These are phyloP conservation scores for Agastache rugosa DNA, from an alignment of 257 asterid species.

Conservation along the genomic window DNA sequence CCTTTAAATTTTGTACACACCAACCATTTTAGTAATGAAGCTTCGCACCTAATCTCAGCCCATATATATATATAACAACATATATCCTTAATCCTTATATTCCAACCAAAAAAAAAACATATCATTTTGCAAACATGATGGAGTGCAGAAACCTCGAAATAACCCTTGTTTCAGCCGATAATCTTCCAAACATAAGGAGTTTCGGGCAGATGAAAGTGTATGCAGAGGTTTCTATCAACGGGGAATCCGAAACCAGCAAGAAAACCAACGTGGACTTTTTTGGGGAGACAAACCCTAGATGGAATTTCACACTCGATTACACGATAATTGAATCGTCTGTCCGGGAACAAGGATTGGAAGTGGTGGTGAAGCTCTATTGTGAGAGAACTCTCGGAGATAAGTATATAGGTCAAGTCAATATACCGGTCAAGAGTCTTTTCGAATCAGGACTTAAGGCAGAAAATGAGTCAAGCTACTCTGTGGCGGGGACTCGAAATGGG, in stretches of 20 bases:
- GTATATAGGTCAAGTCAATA: conserved; percentile 35
- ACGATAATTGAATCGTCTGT: conserved; percentile 19
- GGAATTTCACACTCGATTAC: conserved; percentile 33
- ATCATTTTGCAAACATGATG: background rate
- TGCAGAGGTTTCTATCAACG: conserved; percentile 23
- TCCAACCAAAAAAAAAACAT: too few species aligned
- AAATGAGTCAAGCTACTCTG: background rate
- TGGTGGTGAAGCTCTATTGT: conserved; percentile 32
- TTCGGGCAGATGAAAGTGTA: conserved; percentile 21
- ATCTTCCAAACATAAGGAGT: conserved; percentile 12
- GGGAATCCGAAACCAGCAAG: background rate
- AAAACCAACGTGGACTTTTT: conserved; percentile 9
- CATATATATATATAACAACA: too few species aligned
- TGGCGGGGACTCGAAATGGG: conserved; percentile 21
- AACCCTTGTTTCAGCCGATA: conserved; percentile 22
- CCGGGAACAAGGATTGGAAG: background rate
- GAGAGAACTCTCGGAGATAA: conserved; percentile 18
- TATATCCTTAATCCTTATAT: too few species aligned
- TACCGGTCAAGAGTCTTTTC: conserved; percentile 40
- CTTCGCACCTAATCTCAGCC: background rate
- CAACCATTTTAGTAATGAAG: background rate
- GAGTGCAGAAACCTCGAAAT: conserved; percentile 7
- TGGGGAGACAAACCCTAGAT: conserved; percentile 34
- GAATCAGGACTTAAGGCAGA: conserved; percentile 17
- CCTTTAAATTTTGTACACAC: background rate